Evolutionary conservation across 345 rosid species (phyloP).

Genomic region (Hevea brasiliensis): DNA sequence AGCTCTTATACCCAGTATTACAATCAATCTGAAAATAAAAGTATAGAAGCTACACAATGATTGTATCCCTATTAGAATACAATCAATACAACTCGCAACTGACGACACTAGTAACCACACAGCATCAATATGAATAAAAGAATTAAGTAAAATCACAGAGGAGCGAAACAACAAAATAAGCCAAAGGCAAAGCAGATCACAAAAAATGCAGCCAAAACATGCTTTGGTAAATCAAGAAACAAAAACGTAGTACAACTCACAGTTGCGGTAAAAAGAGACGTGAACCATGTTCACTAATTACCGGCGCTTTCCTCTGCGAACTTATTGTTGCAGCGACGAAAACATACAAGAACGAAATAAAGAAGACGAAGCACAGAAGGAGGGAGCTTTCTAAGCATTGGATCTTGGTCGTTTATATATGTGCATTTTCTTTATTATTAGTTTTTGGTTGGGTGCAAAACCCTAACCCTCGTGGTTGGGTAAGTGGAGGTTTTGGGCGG

Average conservation of each 20-base stretch:
- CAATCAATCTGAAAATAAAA: not conserved
- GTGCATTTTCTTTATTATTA: not conserved
- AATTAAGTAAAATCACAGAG: not conserved
- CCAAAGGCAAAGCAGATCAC: not conserved
- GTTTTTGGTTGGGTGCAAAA: not conserved
- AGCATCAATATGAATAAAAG: not conserved
- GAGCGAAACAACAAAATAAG: no score
- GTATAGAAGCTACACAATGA: not conserved
- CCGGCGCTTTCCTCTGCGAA: not conserved
- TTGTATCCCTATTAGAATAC: not conserved
- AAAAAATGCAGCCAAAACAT: not conserved
- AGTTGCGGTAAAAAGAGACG: constrained; percentile 14
- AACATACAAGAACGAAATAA: not conserved
- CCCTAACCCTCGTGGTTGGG: constrained; percentile 2
- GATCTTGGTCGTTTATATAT: not conserved
- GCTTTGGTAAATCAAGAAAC: not conserved
- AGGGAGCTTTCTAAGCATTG: not conserved
- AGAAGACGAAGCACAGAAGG: not conserved
- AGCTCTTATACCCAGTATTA: not conserved
- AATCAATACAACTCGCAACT: not conserved
- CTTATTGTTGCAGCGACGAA: not conserved
- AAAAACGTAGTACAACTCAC: not conserved
- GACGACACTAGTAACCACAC: not conserved
- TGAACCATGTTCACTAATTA: not conserved
- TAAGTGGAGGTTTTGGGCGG: not conserved